Conservation (phyloP, 2,329 filamentous ascomycete species). For the Capronia epimyces region DNA sequence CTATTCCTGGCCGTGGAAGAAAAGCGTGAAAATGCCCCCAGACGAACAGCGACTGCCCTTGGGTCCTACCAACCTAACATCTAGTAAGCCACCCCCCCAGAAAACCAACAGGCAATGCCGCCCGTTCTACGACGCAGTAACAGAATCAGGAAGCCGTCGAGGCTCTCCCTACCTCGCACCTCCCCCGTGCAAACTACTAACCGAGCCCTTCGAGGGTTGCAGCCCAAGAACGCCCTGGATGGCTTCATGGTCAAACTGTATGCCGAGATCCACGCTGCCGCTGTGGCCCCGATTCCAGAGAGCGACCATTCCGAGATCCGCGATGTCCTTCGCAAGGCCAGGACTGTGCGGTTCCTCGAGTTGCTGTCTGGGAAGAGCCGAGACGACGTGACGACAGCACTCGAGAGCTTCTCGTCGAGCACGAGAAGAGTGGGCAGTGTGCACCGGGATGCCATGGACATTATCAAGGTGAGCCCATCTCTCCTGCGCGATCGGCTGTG, state of each 20-base stretch:
- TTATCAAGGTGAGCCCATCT: not conserved
- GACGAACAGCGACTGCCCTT: not conserved
- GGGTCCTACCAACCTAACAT: not conserved
- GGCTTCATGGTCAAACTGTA: constrained; percentile 9
- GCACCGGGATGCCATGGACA: not conserved
- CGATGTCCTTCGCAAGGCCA: not conserved
- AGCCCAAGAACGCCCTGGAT: not conserved
- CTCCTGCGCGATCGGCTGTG: not conserved
- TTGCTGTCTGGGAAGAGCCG: not conserved
- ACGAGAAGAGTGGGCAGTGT: not conserved
- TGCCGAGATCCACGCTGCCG: constrained; percentile 8
- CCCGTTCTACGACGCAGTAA: not conserved
- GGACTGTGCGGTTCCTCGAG: not conserved
- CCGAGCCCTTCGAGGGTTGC: not conserved
- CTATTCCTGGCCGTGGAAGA: constrained; percentile 2
- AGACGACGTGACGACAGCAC: not conserved
- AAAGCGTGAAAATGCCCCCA: not conserved
- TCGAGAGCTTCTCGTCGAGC: not conserved
- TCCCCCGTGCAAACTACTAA: not conserved
- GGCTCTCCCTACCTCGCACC: not conserved
- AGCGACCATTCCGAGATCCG: not conserved
- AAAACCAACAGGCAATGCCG: not conserved
- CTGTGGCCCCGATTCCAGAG: not conserved
- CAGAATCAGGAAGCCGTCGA: not conserved
- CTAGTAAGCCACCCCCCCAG: not conserved